phyloP scores from a whole-genome alignment of 2,329 filamentous ascomycete species.

The Aureobasidium zeae region DNA sequence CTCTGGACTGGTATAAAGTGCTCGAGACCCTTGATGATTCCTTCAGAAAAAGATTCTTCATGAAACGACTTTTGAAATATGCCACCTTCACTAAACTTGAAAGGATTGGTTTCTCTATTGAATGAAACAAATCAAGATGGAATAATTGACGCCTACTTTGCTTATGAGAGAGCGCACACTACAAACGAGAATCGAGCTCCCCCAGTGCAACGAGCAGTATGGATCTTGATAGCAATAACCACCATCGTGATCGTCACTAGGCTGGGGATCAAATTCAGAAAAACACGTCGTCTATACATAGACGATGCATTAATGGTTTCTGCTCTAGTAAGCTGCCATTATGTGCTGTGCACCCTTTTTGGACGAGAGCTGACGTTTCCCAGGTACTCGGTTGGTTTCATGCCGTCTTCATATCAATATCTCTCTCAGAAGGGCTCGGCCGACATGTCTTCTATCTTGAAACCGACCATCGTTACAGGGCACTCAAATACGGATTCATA shows the following conservation, averaged over 20 bases:
- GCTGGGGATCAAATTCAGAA: constrained; percentile 21
- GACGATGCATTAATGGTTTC: constrained; percentile 24
- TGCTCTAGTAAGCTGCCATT: constrained; percentile 20
- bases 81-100: no score
- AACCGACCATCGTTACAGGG: constrained; percentile 15
- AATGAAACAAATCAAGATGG: neutral
- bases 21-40: no score
- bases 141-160: neutral
- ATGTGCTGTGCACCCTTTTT: no score
- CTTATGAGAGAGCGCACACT: neutral
- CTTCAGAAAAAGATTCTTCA: no score
- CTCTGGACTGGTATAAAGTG: no score
- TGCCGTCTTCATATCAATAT: constrained; percentile 20
- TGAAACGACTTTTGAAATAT: no score
- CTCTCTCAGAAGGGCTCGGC: constrained; percentile 22
- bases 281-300: constrained; percentile 22
- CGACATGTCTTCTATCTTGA: constrained; percentile 23
- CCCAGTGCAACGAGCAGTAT: constrained; percentile 7
- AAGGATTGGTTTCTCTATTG: neutral
- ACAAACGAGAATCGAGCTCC: neutral
- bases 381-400: constrained; percentile 21
- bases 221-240: constrained; percentile 23
- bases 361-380: no score
- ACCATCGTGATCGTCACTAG: constrained; percentile 21
- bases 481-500: constrained; percentile 21